phyloP scores from a whole-genome alignment of 75 land plant genomes.

The Pseudotsuga menziesii region DNA sequence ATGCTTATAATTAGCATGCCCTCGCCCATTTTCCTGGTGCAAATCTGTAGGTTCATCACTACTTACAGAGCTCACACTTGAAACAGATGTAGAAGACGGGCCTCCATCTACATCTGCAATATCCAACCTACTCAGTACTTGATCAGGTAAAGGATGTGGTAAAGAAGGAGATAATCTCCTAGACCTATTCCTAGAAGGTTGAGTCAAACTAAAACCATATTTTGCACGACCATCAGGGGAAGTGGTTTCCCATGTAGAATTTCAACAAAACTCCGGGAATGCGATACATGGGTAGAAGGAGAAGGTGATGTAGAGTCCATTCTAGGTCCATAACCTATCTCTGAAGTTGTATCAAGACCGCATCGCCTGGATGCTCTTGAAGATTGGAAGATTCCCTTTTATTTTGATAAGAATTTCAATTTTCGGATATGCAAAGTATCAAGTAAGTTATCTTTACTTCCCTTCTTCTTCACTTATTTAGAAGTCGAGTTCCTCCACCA shows the following conservation, averaged over 20 bases:
- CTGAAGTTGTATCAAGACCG: slow-evolving; percentile 34
- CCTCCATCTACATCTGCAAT: slow-evolving; percentile 44
- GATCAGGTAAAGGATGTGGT: slow-evolving; percentile 53
- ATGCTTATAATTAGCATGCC: slow-evolving; percentile 32
- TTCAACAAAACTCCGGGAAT: slow-evolving; percentile 74
- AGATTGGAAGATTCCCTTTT: slow-evolving; percentile 24
- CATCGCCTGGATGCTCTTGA: slow-evolving; percentile 26
- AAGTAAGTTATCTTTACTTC: slow-evolving; percentile 45
- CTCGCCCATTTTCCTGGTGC: slow-evolving; percentile 2
- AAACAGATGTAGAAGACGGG: slow-evolving; percentile 41
- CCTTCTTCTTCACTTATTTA: slow-evolving; percentile 58
- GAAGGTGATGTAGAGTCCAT: slow-evolving; percentile 49
- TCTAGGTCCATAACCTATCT: slow-evolving; percentile 36
- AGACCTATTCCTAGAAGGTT: slow-evolving; percentile 21
- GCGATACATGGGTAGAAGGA: slow-evolving; percentile 43
- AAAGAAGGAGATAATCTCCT: slow-evolving; percentile 32
- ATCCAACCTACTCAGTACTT: slow-evolving; percentile 17
- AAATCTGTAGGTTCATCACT: slow-evolving; percentile 61
- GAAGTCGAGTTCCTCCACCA: slow-evolving; percentile 63
- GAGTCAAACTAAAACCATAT: slow-evolving; percentile 35
- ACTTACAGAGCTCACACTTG: slow-evolving; percentile 43
- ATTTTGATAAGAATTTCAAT: slow-evolving; percentile 38
- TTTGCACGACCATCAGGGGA: slow-evolving; percentile 44
- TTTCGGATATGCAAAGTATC: slow-evolving; percentile 39
- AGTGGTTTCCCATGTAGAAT: slow-evolving; percentile 51